Evolutionary conservation across 192 early-diverging fungal genomes (phyloP).

Genomic region (Coemansia aciculifera): DNA sequence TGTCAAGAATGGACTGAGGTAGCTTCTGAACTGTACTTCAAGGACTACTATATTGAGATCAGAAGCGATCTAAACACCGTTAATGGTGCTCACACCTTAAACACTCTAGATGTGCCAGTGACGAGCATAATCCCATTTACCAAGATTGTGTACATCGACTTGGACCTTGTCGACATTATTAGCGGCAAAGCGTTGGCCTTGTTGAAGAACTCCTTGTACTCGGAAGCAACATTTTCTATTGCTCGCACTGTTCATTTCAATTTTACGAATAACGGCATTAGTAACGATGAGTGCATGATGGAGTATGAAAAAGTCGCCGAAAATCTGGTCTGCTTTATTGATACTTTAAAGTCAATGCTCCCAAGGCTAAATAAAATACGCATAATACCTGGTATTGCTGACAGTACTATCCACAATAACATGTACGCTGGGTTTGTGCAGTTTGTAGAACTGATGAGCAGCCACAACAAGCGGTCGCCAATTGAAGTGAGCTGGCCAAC

Average conservation of each 20-base stretch:
- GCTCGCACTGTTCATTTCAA: neutral
- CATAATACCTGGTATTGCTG: neutral
- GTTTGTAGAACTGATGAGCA: neutral
- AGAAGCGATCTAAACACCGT: neutral
- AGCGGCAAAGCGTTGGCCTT: neutral
- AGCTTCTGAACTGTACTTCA: constrained; percentile 2
- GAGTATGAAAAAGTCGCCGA: neutral
- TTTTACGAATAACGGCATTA: neutral
- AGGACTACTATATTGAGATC: neutral
- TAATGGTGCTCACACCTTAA: neutral
- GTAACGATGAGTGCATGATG: neutral
- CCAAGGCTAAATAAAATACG: neutral
- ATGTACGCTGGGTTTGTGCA: neutral
- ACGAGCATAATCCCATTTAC: neutral
- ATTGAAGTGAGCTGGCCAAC: neutral
- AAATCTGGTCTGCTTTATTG: neutral
- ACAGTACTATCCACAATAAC: neutral
- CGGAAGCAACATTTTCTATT: neutral
- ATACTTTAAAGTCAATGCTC: neutral
- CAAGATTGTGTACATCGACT: neutral
- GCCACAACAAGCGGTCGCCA: neutral
- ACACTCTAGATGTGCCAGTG: neutral
- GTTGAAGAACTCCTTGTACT: neutral
- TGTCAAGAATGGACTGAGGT: constrained; percentile 2
- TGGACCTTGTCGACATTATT: neutral